Evolutionary conservation across 108 stramenopile species (phyloP).

Genomic region (Stephanodiscus triporus): DNA sequence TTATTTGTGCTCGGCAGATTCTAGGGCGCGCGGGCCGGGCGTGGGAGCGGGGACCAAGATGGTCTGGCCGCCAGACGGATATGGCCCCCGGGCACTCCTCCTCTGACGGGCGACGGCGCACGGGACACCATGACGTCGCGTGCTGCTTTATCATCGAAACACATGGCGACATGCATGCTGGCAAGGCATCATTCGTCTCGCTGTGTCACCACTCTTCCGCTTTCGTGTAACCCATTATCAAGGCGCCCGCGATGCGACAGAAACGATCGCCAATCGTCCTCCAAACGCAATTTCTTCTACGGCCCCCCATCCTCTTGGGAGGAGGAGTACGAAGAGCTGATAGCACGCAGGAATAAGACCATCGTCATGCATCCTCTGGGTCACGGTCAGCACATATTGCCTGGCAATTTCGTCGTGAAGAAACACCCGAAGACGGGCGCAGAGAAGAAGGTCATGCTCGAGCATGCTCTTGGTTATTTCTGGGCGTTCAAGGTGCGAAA

Average conservation of each 20-base stretch:
- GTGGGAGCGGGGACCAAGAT: not conserved
- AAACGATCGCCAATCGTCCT: not conserved
- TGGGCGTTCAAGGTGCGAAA: slow-evolving; percentile 68
- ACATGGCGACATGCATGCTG: not conserved
- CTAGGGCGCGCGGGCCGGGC: too few species aligned
- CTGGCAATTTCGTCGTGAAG: slow-evolving; percentile 69
- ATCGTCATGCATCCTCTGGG: slow-evolving; percentile 65
- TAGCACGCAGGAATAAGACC: slow-evolving; percentile 37
- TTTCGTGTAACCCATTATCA: not conserved
- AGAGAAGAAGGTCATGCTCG: slow-evolving; percentile 62
- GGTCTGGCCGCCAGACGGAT: not conserved
- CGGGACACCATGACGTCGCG: not conserved
- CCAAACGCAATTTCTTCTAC: slow-evolving; percentile 15
- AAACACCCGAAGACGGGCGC: slow-evolving; percentile 56
- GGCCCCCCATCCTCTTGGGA: slow-evolving; percentile 18
- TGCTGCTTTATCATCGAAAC: not conserved
- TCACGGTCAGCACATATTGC: slow-evolving; percentile 59
- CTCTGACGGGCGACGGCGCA: not conserved
- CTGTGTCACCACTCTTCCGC: not conserved
- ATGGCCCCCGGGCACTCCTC: not conserved
- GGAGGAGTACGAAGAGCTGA: slow-evolving; percentile 28
- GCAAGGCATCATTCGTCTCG: not conserved
- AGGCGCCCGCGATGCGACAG: not conserved
- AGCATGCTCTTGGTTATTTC: slow-evolving; percentile 81
- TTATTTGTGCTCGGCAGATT: too few species aligned